A percentile compares a stretch with the other conserved stretches of the same genome.
Conservation (phyloP, 208 protist genomes). For the Leishmania mexicana region DNA sequence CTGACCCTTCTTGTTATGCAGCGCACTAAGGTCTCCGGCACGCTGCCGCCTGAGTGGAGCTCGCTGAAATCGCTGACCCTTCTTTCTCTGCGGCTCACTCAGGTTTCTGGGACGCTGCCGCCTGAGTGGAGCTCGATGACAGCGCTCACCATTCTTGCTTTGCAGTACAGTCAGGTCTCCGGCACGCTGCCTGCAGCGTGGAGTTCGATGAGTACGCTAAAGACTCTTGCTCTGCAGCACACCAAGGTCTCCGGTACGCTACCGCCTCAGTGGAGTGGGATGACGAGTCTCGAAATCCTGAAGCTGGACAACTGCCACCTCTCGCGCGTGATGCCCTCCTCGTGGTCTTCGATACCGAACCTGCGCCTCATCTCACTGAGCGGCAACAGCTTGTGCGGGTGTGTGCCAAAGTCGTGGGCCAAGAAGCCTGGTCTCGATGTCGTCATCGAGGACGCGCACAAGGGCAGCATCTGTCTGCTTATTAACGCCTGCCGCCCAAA, state of each 20-base stretch:
- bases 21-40: background rate
- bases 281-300: background rate
- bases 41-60: slow-evolving; percentile 10
- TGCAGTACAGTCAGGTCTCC: no score
- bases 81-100: background rate
- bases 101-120: background rate
- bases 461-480: background rate
- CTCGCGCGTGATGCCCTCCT: no score
- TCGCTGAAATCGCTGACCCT: background rate
- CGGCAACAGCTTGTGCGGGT: no score
- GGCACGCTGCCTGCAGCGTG: no score
- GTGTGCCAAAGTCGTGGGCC: no score
- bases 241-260: background rate
- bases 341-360: no score
- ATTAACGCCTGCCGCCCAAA: no score
- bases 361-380: no score
- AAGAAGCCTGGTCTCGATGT: background rate
- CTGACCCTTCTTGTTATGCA: no score
- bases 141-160: no score
- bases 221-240: background rate
- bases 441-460: background rate
- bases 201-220: background rate
- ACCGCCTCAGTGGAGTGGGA: background rate
- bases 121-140: no score
- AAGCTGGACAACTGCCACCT: no score